phyloP scores from a whole-genome alignment of 2,329 filamentous ascomycete species.

The Berkeleyomyces basicola region DNA sequence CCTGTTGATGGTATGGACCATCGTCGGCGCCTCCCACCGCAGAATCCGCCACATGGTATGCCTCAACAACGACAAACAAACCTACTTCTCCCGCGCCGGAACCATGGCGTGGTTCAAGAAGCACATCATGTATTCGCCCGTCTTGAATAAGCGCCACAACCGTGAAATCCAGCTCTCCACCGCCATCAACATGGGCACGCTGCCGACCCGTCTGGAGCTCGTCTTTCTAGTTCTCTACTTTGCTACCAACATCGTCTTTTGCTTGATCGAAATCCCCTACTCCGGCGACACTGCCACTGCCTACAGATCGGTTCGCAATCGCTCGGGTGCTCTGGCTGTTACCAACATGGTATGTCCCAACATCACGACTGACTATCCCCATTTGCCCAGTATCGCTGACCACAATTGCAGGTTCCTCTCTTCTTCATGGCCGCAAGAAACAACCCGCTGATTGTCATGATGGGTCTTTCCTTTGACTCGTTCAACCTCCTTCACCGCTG shows the following conservation, averaged over 20 bases:
- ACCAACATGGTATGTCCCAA: constrained; percentile 58
- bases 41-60: constrained; percentile 60
- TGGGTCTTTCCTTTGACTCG: constrained; percentile 86
- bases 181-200: constrained; percentile 42
- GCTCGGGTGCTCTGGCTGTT: constrained; percentile 66
- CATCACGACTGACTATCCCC: background rate
- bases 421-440: constrained; percentile 81
- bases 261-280: constrained; percentile 48
- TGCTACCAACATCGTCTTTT: constrained; percentile 48
- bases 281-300: constrained; percentile 26
- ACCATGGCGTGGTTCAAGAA: constrained; percentile 14
- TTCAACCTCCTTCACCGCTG: constrained; percentile 65
- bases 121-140: constrained; percentile 38
- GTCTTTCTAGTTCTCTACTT: constrained; percentile 41
- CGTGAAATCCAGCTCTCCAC: constrained; percentile 46
- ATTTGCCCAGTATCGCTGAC: background rate
- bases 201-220: constrained; percentile 47
- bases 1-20: constrained; percentile 50
- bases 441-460: constrained; percentile 69
- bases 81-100: constrained; percentile 42
- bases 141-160: constrained; percentile 50
- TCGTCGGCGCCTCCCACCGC: constrained; percentile 40
- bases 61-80: constrained; percentile 62
- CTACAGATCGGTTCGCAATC: constrained; percentile 53
- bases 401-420: constrained; percentile 36